Percentiles rank a stretch among this genome's conserved stretches.
Conservation (phyloP, 2,329 filamentous ascomycete genomes). For the Byssochlamys sp. region DNA sequence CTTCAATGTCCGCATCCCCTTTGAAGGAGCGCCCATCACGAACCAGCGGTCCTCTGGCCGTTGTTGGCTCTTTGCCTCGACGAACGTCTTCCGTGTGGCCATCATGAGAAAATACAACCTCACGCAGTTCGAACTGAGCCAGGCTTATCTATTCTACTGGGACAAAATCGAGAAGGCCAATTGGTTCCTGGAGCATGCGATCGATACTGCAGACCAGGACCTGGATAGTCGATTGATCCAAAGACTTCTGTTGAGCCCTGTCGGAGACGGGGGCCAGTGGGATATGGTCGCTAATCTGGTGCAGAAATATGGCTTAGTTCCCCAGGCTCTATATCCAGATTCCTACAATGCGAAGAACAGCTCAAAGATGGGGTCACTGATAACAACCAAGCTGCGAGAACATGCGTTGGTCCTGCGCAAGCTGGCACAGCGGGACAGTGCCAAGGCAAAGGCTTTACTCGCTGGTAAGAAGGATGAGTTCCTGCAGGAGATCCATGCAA, state of each 20-base stretch:
- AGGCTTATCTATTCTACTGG: conserved; percentile 84
- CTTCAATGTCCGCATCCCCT: conserved; percentile 73
- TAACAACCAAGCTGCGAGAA: conserved; percentile 81
- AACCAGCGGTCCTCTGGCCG: conserved; percentile 73
- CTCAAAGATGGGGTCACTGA: conserved; percentile 57
- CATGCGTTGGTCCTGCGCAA: conserved; percentile 64
- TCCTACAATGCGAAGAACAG: conserved; percentile 68
- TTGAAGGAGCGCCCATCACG: conserved; percentile 73
- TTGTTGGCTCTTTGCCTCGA: conserved; percentile 86
- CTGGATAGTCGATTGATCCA: conserved; percentile 66
- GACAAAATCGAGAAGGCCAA: conserved; percentile 89
- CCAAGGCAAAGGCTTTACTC: conserved; percentile 33
- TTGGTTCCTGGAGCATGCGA: conserved; percentile 75
- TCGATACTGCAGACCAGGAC: conserved; percentile 61
- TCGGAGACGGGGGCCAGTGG: conserved; percentile 80
- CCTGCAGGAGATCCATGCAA: conserved; percentile 68
- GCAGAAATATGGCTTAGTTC: conserved; percentile 78
- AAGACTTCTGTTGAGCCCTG: conserved; percentile 55
- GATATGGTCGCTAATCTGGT: conserved; percentile 85
- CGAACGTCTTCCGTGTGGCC: conserved; percentile 84
- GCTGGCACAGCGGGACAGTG: conserved; percentile 35
- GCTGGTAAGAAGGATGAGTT: conserved; percentile 57
- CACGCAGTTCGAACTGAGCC: conserved; percentile 71
- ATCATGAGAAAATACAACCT: conserved; percentile 76
- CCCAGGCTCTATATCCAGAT: conserved; percentile 72